phyloP scores from a whole-genome alignment of 2,329 filamentous ascomycete genomes.

The Furcasterigmium furcatum region DNA sequence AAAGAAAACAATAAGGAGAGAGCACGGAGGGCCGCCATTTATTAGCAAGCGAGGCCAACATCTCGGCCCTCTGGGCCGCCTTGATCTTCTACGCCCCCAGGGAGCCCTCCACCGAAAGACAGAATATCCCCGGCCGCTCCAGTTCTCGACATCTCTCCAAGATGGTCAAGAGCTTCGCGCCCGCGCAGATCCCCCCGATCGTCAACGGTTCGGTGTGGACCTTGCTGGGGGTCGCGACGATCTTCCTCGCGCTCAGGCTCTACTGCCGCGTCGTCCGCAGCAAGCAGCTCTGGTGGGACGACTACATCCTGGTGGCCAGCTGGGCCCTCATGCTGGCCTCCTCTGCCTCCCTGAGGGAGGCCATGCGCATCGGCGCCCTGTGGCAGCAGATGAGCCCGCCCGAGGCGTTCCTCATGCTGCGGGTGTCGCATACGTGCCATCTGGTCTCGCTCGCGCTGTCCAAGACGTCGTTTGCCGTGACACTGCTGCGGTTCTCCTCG shows the following conservation, averaged over 20 bases:
- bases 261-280: slow-evolving; percentile 18
- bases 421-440: slow-evolving; percentile 21
- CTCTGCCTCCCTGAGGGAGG: slow-evolving; percentile 9
- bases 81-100: neutral
- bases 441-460: slow-evolving; percentile 23
- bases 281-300: slow-evolving; percentile 24
- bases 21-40: no score
- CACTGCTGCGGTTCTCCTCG: slow-evolving; percentile 24
- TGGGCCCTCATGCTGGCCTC: slow-evolving; percentile 19
- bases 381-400: slow-evolving; percentile 1
- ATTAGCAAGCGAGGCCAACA: no score
- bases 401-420: slow-evolving; percentile 12
- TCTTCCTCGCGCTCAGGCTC: neutral
- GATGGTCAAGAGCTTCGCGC: neutral
- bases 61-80: neutral
- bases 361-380: slow-evolving; percentile 11
- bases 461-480: slow-evolving; percentile 34
- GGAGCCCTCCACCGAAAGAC: no score
- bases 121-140: no score
- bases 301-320: slow-evolving; percentile 20
- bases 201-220: neutral
- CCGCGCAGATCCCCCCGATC: slow-evolving; percentile 6
- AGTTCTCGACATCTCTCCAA: neutral
- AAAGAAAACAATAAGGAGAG: no score
- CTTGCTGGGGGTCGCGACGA: neutral